Evolutionary conservation across 2,329 filamentous ascomycete species (phyloP).

Genomic region (Coniella vitis): DNA sequence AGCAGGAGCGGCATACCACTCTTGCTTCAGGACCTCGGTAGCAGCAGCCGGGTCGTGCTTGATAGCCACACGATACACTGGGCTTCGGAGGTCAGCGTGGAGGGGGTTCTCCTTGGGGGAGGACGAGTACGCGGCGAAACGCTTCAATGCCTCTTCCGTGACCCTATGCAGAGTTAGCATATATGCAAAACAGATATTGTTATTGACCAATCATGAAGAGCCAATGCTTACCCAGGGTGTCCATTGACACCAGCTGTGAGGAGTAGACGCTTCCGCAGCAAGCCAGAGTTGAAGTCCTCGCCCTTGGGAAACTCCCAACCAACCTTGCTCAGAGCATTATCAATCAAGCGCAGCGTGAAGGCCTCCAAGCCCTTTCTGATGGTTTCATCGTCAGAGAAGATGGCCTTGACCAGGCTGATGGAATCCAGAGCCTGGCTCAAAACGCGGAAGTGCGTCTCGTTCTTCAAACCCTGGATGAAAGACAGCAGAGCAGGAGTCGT

Average conservation of each 20-base stretch:
- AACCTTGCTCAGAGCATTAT: constrained; percentile 66
- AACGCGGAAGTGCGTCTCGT: constrained; percentile 79
- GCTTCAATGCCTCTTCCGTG: constrained; percentile 65
- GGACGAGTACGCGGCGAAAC: constrained; percentile 73
- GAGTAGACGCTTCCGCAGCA: constrained; percentile 78
- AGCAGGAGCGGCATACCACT: constrained; percentile 75
- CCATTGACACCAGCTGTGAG: constrained; percentile 66
- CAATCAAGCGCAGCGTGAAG: constrained; percentile 72
- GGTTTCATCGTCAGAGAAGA: constrained; percentile 71
- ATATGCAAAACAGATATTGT: constrained; percentile 5
- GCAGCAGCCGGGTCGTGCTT: constrained; percentile 60
- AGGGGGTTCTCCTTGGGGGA: constrained; percentile 63
- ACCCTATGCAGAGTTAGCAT: constrained; percentile 40
- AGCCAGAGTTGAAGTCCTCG: constrained; percentile 75
- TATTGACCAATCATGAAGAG: not conserved
- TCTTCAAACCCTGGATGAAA: constrained; percentile 76
- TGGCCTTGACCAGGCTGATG: constrained; percentile 69
- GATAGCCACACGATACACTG: constrained; percentile 75
- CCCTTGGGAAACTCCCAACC: constrained; percentile 76
- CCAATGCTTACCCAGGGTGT: constrained; percentile 58
- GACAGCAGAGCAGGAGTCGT: constrained; percentile 75
- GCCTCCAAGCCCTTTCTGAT: constrained; percentile 68
- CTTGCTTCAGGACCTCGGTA: constrained; percentile 72
- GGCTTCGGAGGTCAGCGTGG: constrained; percentile 71
- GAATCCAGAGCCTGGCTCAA: constrained; percentile 81